Evolutionary conservation across 208 protist genomes (phyloP), one percentile per base, ranked within the genome.

Genomic region (Leishmania lainsoni): DNA sequence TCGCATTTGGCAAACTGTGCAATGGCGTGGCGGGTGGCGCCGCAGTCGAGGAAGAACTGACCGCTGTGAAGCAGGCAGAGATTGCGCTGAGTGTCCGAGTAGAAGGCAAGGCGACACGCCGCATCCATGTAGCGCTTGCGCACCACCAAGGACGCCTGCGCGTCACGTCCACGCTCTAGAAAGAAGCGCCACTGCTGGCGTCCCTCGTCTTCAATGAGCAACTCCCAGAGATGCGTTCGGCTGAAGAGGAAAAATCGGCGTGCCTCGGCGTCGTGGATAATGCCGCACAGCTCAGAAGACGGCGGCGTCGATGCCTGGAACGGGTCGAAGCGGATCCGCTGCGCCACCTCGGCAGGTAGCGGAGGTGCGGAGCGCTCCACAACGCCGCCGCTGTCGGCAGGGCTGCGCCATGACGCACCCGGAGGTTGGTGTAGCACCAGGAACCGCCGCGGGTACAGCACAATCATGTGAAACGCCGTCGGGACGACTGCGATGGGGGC

Each of bases 401-500:
- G 54, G 22, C 82, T 52, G 42, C 90, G 75, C 92, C 93, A 96
- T 32, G 91, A 80, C 29, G 96, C 78, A n/a, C 95, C 94, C 20
- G 95, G 79, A 9, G 94, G 94, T 49, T 96, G 92, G 79, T 93
- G 90, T 14, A 98, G 78, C 59, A 97, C 95, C 59, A 97, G 61
- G 56, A 96, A 87, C 17, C 89, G 87, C 49, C 93, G 86, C 16
- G 83, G 81, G 80, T 98, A 98, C 2, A 98, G 52, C n/a, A 99
- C 49, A 17, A 98, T 54, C 78, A 99, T 98, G 87, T 99, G 98
- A 77, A 98, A 99, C 35, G 97, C 95, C 0, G 93, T 98, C 0
- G 98, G 82, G n/a, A 90, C 69, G 71, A 99, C 90, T 16, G 78
- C n/a, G 83, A 66, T 45, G 85, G 77, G 79, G n/a, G 56, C 73